Percentiles rank a stretch among this genome's conserved stretches.
phyloP scores from a whole-genome alignment of 1,139 yeast genomes.

The Citeromyces siamensis region DNA sequence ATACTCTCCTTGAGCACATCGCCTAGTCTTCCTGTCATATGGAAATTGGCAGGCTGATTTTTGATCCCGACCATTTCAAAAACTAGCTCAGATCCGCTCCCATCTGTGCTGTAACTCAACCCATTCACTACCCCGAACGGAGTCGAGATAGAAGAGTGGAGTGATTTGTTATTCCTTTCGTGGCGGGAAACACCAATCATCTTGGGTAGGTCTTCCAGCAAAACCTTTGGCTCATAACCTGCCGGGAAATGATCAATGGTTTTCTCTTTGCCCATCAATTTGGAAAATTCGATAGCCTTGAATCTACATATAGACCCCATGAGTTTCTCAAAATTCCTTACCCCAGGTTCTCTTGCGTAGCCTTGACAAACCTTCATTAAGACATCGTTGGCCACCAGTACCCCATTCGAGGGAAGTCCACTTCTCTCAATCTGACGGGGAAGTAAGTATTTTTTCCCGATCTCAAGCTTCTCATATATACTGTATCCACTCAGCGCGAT shows the following conservation, averaged over 20 bases:
- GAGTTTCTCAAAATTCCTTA: slow-evolving; percentile 62
- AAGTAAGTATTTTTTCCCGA: slow-evolving; percentile 57
- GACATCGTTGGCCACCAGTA: slow-evolving; percentile 29
- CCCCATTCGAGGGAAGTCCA: slow-evolving; percentile 39
- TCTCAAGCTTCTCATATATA: slow-evolving; percentile 63
- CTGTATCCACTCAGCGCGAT: slow-evolving; percentile 77
- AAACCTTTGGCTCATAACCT: slow-evolving; percentile 26
- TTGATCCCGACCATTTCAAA: slow-evolving; percentile 68
- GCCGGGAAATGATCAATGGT: slow-evolving; percentile 7
- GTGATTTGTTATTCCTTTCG: slow-evolving; percentile 19
- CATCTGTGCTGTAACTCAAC: slow-evolving; percentile 77
- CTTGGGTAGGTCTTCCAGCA: slow-evolving; percentile 26
- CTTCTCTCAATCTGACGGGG: slow-evolving; percentile 72
- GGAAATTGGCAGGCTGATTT: slow-evolving; percentile 22
- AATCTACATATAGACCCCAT: slow-evolving; percentile 66
- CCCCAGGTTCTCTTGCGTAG: slow-evolving; percentile 85
- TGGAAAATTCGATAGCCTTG: slow-evolving; percentile 70
- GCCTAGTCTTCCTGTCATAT: slow-evolving; percentile 76
- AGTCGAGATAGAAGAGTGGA: slow-evolving; percentile 22
- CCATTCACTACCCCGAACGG: slow-evolving; percentile 82
- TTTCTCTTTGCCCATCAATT: slow-evolving; percentile 15
- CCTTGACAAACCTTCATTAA: slow-evolving; percentile 52
- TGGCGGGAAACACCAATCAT: slow-evolving; percentile 31
- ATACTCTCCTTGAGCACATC: slow-evolving; percentile 77
- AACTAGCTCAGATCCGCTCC: slow-evolving; percentile 72